A percentile compares a stretch with the other conserved stretches of the same genome.
phyloP scores from a whole-genome alignment of 106 monocot genomes.

The Agapanthus africanus region DNA sequence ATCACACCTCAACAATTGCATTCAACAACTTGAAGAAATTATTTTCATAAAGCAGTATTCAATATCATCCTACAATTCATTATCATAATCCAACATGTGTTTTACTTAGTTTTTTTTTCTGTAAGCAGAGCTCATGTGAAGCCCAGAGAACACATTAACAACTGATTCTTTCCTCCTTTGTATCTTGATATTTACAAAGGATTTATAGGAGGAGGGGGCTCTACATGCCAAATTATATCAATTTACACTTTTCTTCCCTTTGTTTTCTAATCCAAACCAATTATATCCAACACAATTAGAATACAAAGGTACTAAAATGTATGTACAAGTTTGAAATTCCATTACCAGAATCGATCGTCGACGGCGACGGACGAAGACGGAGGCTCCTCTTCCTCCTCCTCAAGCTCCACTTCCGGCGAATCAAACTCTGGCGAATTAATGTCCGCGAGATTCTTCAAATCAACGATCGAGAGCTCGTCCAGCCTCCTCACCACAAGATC shows the following conservation, averaged over 20 bases:
- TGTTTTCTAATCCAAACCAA: constrained; percentile 3
- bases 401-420: constrained; percentile 54
- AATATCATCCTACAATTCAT: no score
- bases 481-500: constrained; percentile 72
- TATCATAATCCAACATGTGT: no score
- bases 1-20: no score
- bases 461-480: constrained; percentile 69
- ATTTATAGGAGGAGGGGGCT: background rate
- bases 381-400: constrained; percentile 31
- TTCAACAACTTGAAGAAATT: no score
- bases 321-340: constrained; percentile 13
- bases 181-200: background rate
- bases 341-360: constrained; percentile 62
- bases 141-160: no score
- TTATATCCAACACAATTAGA: constrained; percentile 6
- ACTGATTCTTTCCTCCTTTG: background rate
- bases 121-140: no score
- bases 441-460: constrained; percentile 82
- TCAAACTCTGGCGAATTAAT: constrained; percentile 68
- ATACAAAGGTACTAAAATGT: constrained; percentile 11
- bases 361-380: constrained; percentile 42
- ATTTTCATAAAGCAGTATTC: no score
- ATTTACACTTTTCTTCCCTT: constrained; percentile 2
- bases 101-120: no score
- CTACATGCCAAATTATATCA: constrained; percentile 6